phyloP scores from a whole-genome alignment of 2,329 filamentous ascomycete genomes.

The Fusarium equiseti region DNA sequence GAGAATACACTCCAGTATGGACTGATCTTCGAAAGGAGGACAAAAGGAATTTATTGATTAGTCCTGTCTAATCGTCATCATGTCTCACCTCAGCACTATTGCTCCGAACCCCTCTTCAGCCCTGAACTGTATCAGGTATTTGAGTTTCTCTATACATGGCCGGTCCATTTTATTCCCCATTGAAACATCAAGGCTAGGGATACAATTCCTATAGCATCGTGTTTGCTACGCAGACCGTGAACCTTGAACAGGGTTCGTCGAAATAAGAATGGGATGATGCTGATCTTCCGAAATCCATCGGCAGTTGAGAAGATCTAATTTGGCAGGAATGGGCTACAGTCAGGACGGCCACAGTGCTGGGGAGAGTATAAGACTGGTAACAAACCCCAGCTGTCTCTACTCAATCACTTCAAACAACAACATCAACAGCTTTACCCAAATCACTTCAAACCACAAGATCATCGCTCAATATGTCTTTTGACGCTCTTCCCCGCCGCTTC shows the following conservation, averaged over 20 bases:
- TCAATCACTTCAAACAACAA: accelerated
- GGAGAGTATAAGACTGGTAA: background rate
- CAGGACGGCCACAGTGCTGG: no score
- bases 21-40: no score
- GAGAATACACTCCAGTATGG: no score
- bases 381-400: accelerated
- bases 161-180: accelerated
- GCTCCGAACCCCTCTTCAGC: no score
- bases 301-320: accelerated
- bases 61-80: no score
- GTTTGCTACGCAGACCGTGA: background rate
- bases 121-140: accelerated
- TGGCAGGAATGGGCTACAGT: background rate
- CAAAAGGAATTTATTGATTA: no score
- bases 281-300: background rate
- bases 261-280: accelerated
- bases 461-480: background rate
- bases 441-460: background rate
- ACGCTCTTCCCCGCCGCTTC: background rate
- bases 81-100: background rate
- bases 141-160: background rate
- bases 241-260: background rate
- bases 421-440: background rate
- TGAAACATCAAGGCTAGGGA: no score
- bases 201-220: accelerated